Conservation (phyloP, 441 rosid genomes). For the Francoa sonchifolia region DNA sequence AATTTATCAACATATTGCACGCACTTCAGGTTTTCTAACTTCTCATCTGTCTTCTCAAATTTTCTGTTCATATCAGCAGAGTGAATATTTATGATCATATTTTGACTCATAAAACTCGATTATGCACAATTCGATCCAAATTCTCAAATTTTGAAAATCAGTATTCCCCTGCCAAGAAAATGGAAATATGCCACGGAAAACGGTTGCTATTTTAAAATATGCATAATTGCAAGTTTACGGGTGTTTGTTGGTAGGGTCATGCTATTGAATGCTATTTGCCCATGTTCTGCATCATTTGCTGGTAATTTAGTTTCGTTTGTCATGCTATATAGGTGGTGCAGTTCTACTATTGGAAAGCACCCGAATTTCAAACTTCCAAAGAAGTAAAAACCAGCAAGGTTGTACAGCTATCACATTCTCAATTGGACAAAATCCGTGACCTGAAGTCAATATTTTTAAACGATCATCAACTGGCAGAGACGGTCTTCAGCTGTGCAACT, state of each 20-base stretch:
- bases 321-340: slow-evolving; percentile 40
- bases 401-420: slow-evolving; percentile 24
- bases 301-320: slow-evolving; percentile 3
- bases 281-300: neutral
- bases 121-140: too few relatives aligned
- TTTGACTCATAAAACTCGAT: neutral
- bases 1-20: slow-evolving; percentile 56
- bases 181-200: too few relatives aligned
- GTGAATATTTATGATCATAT: neutral
- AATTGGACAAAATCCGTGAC: slow-evolving; percentile 22
- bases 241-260: neutral
- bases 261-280: neutral
- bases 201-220: too few relatives aligned
- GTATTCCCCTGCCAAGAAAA: too few relatives aligned
- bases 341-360: slow-evolving; percentile 46
- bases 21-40: slow-evolving; percentile 56
- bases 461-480: slow-evolving; percentile 27
- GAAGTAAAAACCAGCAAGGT: slow-evolving; percentile 15
- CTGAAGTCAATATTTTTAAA: slow-evolving; percentile 26
- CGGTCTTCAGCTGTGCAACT: slow-evolving; percentile 11
- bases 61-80: neutral
- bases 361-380: slow-evolving; percentile 12
- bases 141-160: too few relatives aligned
- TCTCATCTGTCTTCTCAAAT: neutral
- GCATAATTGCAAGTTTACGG: too few relatives aligned